Percentiles rank a stretch among this genome's conserved stretches.
These are phyloP conservation scores for Dimargaris xerosporica DNA, from an alignment of 192 early-diverging fungal genomes.

Conservation along the genomic window DNA sequence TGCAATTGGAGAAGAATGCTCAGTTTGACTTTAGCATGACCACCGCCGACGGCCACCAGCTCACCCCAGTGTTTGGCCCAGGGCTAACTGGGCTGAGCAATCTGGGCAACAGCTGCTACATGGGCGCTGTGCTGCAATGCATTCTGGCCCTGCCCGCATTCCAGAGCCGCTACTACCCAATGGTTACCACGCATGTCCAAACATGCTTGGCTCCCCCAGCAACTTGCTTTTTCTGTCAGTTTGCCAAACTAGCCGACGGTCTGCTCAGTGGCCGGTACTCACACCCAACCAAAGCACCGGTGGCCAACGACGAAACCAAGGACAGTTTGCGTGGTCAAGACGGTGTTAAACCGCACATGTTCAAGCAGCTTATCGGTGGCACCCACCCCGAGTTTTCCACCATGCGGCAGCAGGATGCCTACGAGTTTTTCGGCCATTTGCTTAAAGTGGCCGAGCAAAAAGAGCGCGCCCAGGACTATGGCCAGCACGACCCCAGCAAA, in stretches of 20 bases:
- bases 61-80: conserved; percentile 72
- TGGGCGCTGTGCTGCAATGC: conserved; percentile 89
- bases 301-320: conserved; percentile 27
- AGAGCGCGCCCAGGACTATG: conserved; percentile 41
- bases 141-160: conserved; percentile 65
- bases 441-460: conserved; percentile 56
- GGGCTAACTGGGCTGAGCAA: conserved; percentile 88
- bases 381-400: conserved; percentile 90
- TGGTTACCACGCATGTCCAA: conserved; percentile 21
- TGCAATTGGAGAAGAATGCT: conserved; percentile 92
- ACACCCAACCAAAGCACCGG: conserved; percentile 20
- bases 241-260: conserved; percentile 82
- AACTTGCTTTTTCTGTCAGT: conserved; percentile 76
- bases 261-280: conserved; percentile 80
- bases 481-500: conserved; percentile 50
- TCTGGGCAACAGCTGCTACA: conserved; percentile 96
- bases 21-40: conserved; percentile 98
- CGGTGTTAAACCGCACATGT: conserved; percentile 81
- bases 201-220: conserved; percentile 36
- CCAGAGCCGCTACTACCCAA: conserved; percentile 43
- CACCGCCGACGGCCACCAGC: conserved; percentile 78
- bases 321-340: conserved; percentile 43
- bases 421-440: conserved; percentile 80
- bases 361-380: conserved; percentile 74
- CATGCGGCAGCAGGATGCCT: conserved; percentile 98